Conservation (phyloP, 208 protist genomes). For the Trypanosoma conorhini region DNA sequence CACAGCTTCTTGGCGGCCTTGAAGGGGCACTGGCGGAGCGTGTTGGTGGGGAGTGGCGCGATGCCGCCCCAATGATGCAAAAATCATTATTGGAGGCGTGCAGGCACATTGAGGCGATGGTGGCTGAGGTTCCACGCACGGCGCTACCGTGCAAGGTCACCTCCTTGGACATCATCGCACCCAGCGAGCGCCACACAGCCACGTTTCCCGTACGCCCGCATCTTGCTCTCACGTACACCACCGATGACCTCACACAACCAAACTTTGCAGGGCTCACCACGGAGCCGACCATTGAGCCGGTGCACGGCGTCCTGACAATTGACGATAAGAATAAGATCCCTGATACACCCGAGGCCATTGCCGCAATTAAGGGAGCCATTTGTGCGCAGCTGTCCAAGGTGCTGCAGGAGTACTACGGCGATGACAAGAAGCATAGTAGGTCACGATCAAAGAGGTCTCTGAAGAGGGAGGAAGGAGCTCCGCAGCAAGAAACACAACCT, state of each 20-base stretch:
- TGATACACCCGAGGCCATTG: slow-evolving; percentile 83
- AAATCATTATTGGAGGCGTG: slow-evolving; percentile 55
- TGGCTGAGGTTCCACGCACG: slow-evolving; percentile 53
- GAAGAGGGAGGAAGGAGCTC: slow-evolving; percentile 12
- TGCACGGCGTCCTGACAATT: slow-evolving; percentile 82
- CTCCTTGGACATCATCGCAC: slow-evolving; percentile 70
- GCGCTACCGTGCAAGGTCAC: slow-evolving; percentile 79
- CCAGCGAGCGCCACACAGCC: slow-evolving; percentile 67
- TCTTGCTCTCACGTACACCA: slow-evolving; percentile 73
- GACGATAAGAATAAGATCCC: slow-evolving; percentile 85
- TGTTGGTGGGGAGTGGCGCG: slow-evolving; percentile 75
- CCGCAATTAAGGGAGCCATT: slow-evolving; percentile 85
- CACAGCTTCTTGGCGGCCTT: slow-evolving; percentile 58
- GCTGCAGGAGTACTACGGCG: slow-evolving; percentile 49
- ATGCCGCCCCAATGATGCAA: slow-evolving; percentile 62
- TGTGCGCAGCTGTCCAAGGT: slow-evolving; percentile 81
- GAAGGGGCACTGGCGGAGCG: slow-evolving; percentile 67
- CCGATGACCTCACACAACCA: slow-evolving; percentile 43
- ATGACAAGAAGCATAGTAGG: not conserved
- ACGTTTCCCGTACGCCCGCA: slow-evolving; percentile 80
- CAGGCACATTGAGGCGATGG: slow-evolving; percentile 60
- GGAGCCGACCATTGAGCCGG: slow-evolving; percentile 65
- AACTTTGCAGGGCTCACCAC: slow-evolving; percentile 58
- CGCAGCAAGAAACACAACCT: slow-evolving; percentile 10
- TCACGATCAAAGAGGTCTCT: not conserved